phyloP scores from a whole-genome alignment of 805 yeast genomes.

The Cyberlindnera misumaiensis region DNA sequence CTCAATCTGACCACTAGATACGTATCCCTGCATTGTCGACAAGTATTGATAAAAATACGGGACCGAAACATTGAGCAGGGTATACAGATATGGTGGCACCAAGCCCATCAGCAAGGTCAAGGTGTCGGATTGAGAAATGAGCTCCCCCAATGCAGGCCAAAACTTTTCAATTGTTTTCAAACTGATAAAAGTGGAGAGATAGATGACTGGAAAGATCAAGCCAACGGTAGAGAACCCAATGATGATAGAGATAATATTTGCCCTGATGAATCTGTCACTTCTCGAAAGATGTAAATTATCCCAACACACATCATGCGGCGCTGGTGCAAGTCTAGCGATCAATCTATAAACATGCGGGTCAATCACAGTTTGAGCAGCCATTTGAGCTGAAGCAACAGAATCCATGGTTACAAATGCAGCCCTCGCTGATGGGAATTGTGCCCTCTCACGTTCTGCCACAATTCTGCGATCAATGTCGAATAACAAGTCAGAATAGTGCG shows the following conservation, averaged over 20 bases:
- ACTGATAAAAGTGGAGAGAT: slow-evolving; percentile 76
- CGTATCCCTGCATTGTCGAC: slow-evolving; percentile 77
- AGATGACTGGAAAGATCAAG: slow-evolving; percentile 78
- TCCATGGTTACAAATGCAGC: slow-evolving; percentile 95
- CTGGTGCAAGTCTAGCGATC: slow-evolving; percentile 84
- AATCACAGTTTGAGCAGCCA: slow-evolving; percentile 91
- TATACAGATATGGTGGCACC: slow-evolving; percentile 85
- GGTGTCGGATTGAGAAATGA: slow-evolving; percentile 56
- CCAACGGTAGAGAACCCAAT: slow-evolving; percentile 54
- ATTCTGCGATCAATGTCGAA: slow-evolving; percentile 68
- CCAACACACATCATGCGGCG: slow-evolving; percentile 95
- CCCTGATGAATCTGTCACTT: slow-evolving; percentile 55
- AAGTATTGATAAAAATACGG: slow-evolving; percentile 84
- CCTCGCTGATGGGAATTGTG: slow-evolving; percentile 63
- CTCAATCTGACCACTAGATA: slow-evolving; percentile 90
- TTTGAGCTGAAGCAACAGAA: slow-evolving; percentile 90
- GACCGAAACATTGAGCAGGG: slow-evolving; percentile 71
- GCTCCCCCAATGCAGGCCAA: slow-evolving; percentile 77
- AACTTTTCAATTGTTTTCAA: slow-evolving; percentile 70
- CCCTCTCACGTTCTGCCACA: slow-evolving; percentile 31
- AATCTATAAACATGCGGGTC: slow-evolving; percentile 84
- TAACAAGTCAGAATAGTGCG: slow-evolving; percentile 60
- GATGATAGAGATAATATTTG: slow-evolving; percentile 30
- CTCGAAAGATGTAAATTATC: slow-evolving; percentile 76
- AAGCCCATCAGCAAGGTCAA: slow-evolving; percentile 79